Evolutionary conservation across 1,284 basidiomycete genomes (phyloP).

Genomic region (Sporisorium sorghi): DNA sequence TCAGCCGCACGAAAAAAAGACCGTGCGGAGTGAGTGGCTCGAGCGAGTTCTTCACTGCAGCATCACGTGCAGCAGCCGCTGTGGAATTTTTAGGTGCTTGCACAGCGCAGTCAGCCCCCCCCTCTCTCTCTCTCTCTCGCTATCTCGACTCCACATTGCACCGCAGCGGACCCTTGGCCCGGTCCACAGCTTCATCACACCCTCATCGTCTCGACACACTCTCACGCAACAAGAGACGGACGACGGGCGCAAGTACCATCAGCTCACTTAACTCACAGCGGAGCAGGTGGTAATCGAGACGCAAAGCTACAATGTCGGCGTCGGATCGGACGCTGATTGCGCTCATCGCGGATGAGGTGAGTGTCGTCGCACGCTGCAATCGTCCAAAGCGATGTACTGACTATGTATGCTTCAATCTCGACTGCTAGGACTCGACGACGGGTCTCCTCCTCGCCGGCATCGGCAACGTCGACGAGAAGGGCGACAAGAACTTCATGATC

Average conservation of each 20-base stretch:
- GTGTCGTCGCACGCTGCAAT: not conserved
- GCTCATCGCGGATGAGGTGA: slow-evolving; percentile 62
- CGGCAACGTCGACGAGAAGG: slow-evolving; percentile 64
- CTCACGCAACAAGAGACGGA: no score
- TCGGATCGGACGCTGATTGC: slow-evolving; percentile 60
- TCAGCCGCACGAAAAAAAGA: slow-evolving; percentile 25
- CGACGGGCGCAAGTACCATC: no score
- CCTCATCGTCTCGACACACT: not conserved
- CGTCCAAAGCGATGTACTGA: not conserved
- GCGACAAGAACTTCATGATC: slow-evolving; percentile 67
- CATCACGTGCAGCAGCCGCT: no score
- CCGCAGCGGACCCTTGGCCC: slow-evolving; percentile 2
- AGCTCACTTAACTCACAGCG: no score
- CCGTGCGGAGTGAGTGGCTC: slow-evolving; percentile 15
- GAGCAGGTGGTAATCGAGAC: no score
- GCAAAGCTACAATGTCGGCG: slow-evolving; percentile 48
- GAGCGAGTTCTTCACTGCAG: no score
- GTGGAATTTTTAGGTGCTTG: not conserved
- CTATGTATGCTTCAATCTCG: not conserved
- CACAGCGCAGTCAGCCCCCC: slow-evolving; percentile 4
- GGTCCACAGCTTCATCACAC: not conserved
- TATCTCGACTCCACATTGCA: slow-evolving; percentile 17
- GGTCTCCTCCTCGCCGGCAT: slow-evolving; percentile 68
- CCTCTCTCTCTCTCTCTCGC: not conserved
- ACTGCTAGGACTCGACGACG: slow-evolving; percentile 67